Percentiles rank a stretch among this genome's conserved stretches.
Evolutionary conservation across 345 rosid genomes (phyloP).

Genomic region (Arabidopsis arenosa): DNA sequence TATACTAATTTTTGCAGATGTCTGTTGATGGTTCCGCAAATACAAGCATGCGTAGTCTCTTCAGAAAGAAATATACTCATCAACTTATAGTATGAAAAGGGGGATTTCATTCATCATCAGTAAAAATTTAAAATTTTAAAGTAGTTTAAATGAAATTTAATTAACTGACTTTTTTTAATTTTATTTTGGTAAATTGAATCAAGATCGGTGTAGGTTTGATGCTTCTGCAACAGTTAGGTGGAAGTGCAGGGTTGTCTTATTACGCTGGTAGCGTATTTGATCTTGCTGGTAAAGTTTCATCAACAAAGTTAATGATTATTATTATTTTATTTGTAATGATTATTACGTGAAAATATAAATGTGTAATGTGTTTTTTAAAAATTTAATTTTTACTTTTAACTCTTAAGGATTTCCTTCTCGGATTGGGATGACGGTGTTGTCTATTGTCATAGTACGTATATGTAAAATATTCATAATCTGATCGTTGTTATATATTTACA

Average conservation of each 20-base stretch:
- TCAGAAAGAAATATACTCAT: constrained; percentile 57
- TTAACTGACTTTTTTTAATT: background rate
- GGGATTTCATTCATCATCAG: background rate
- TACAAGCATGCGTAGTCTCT: constrained; percentile 52
- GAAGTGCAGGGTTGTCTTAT: constrained; percentile 49
- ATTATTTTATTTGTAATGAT: background rate
- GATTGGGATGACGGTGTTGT: constrained; percentile 40
- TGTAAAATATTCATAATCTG: background rate
- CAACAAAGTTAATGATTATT: background rate
- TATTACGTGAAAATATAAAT: background rate
- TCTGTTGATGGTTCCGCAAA: constrained; percentile 46
- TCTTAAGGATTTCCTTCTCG: constrained; percentile 43
- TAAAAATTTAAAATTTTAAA: background rate
- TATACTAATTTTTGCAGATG: constrained; percentile 47
- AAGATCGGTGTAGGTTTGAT: constrained; percentile 70
- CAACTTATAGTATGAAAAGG: constrained; percentile 54
- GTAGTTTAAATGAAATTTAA: background rate
- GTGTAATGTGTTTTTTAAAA: too few relatives aligned
- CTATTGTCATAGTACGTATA: constrained; percentile 39
- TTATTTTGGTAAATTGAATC: background rate
- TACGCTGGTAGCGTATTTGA: constrained; percentile 58
- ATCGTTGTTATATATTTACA: background rate
- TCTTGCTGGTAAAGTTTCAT: constrained; percentile 51
- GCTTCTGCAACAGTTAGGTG: constrained; percentile 68
- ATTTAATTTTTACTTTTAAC: background rate